Base-by-base conservation (phyloP, 2,329 filamentous ascomycete genomes). In the Neofusicoccum ribis region DNA sequence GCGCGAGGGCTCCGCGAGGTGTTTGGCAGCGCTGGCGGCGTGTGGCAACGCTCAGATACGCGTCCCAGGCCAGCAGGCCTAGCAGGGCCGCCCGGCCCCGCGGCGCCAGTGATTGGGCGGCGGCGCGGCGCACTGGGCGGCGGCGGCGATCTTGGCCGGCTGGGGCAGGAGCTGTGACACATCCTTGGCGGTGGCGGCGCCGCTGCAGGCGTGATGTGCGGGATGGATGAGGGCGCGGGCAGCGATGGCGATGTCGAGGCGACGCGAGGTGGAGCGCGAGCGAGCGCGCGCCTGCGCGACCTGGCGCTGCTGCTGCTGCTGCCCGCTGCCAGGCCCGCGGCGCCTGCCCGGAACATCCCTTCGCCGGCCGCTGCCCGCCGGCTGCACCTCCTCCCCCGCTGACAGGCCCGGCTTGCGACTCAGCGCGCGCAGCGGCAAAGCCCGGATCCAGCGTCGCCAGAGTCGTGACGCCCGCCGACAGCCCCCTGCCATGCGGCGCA, bases 121-220 rank as follows among this genome's bases (percentile, higher is more conserved):
- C n/a, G 31, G 11, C 17, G 46, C 36, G 11, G 27, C 7, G 49
- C 50, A 11, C 27, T 46, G 60, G 23, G 46, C 61, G 51, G 23
- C 39, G 41, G 27, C 34, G 51, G 50, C 52, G 63, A 64, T 64
- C 62, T 58, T 64, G 62, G 36, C 51, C 36, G 5, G 31, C 20
- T 49, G 51, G 31, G 43, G 62, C 62, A 64, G 62, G 62, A 17
- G 63, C 51, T 59, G 43, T 50, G 51, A 64, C 63, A 59, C 34
- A 56, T 49, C 51, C 51, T 58, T 58, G 62, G 50, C 62, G 52
- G 63, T 64, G 63, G 63, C 63, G 63, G 63, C 62, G 51, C 51
- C 37, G 37, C 17, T 60, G 56, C 56, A 59, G 20, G 60, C 49
- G 58, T 47, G 62, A 58, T 49, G 62, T 58, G 62, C 62, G 62